Percentiles rank a stretch among this genome's conserved stretches.
phyloP scores from a whole-genome alignment of 441 rosid species.

The Pelargonium exstipulatum region DNA sequence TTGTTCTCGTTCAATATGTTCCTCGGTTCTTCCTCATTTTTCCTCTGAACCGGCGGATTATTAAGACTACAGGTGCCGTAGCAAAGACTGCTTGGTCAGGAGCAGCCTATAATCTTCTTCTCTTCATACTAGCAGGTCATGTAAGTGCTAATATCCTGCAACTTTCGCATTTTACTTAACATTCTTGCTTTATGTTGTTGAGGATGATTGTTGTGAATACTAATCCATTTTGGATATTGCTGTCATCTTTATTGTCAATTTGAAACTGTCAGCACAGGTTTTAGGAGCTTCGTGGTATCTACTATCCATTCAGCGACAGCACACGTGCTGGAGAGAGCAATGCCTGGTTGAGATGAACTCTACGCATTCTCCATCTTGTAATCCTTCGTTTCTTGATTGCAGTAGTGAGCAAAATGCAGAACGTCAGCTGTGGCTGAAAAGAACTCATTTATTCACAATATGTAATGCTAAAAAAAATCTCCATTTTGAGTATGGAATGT shows the following conservation, averaged over 20 bases:
- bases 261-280: slow-evolving; percentile 39
- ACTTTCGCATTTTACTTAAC: background rate
- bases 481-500: slow-evolving; percentile 60
- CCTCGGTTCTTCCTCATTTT: slow-evolving; percentile 80
- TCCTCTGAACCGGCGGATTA: slow-evolving; percentile 75
- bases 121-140: slow-evolving; percentile 91
- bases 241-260: background rate
- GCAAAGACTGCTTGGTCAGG: slow-evolving; percentile 98
- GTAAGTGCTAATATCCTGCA: slow-evolving; percentile 35
- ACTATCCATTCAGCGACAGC: slow-evolving; percentile 63
- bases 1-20: slow-evolving; percentile 72
- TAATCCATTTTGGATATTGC: background rate
- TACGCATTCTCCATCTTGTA: slow-evolving; percentile 29
- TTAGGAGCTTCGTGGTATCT: slow-evolving; percentile 85
- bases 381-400: slow-evolving; percentile 58
- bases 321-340: slow-evolving; percentile 58
- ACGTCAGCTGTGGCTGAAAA: slow-evolving; percentile 46
- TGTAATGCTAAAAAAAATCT: slow-evolving; percentile 44
- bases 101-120: slow-evolving; percentile 83
- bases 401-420: slow-evolving; percentile 32
- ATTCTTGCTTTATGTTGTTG: background rate
- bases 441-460: slow-evolving; percentile 48
- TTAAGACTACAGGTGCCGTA: slow-evolving; percentile 82
- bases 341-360: slow-evolving; percentile 43
- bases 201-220: background rate